phyloP scores from a whole-genome alignment of 2,329 filamentous ascomycete genomes.

The Stagonosporopsis cucurbitacearum region DNA sequence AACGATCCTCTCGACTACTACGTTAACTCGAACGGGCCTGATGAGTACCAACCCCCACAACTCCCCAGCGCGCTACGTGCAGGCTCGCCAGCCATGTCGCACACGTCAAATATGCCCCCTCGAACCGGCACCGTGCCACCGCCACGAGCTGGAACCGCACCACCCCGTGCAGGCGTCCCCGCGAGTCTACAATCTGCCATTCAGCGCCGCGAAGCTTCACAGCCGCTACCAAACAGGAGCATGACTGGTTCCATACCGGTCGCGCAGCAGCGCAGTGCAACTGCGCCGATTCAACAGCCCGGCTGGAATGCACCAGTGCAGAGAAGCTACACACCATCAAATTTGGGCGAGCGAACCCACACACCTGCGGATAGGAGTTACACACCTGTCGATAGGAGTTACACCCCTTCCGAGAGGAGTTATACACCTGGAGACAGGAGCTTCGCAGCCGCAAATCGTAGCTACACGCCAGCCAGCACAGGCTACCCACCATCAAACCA shows the following conservation, averaged over 20 bases:
- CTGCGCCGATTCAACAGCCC: constrained; percentile 42
- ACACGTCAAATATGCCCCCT: constrained; percentile 27
- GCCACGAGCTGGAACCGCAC: constrained; percentile 36
- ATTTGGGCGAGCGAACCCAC: constrained; percentile 10
- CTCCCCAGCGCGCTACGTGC: constrained; percentile 35
- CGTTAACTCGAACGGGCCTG: constrained; percentile 24
- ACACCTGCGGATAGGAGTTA: constrained; percentile 14
- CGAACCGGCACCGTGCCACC: constrained; percentile 29
- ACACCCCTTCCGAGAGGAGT: constrained; percentile 15
- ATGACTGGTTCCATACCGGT: constrained; percentile 30
- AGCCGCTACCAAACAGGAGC: constrained; percentile 39
- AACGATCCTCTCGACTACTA: constrained; percentile 27
- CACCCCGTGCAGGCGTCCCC: constrained; percentile 43
- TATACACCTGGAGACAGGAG: constrained; percentile 15
- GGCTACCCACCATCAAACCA: constrained; percentile 26
- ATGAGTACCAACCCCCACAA: constrained; percentile 36
- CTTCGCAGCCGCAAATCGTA: constrained; percentile 3
- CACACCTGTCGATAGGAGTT: not conserved
- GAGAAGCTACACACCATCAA: constrained; percentile 31
- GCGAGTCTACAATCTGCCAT: constrained; percentile 45
- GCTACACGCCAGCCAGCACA: constrained; percentile 18
- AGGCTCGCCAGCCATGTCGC: constrained; percentile 38
- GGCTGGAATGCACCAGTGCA: constrained; percentile 30
- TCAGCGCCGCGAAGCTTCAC: constrained; percentile 45
- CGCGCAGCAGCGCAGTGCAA: constrained; percentile 43